Evolutionary conservation across 352 stramenopile genomes (phyloP).

Genomic region (Globisporangium nodosum): DNA sequence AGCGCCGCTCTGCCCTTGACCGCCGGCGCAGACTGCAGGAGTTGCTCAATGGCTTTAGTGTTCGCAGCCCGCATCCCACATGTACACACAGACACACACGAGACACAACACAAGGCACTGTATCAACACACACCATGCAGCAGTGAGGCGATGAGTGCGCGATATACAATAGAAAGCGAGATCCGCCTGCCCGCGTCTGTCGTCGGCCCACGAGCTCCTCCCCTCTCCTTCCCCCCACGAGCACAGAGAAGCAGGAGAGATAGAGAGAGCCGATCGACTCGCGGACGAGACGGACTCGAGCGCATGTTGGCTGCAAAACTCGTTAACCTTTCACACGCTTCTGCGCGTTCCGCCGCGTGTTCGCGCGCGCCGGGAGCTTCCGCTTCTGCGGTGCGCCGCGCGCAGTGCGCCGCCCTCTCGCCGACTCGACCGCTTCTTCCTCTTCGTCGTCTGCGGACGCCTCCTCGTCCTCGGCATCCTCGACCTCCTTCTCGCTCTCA

Average conservation of each 20-base stretch:
- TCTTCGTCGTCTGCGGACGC: constrained; percentile 10
- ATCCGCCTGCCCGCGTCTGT: not conserved
- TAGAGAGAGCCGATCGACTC: not conserved
- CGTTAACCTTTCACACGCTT: constrained; percentile 65
- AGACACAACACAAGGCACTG: constrained; percentile 7
- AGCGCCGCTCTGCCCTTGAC: constrained; percentile 10
- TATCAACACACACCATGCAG: constrained; percentile 10
- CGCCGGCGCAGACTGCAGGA: constrained; percentile 35
- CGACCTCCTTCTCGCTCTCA: constrained; percentile 25
- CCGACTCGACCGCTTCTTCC: constrained; percentile 18
- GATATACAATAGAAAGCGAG: constrained; percentile 5
- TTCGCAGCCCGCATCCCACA: not conserved
- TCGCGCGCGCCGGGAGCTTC: constrained; percentile 10
- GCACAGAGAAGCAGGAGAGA: not conserved
- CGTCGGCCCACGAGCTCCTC: not conserved
- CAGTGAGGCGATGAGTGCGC: not conserved
- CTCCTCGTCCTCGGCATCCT: constrained; percentile 22
- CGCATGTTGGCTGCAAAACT: constrained; percentile 6
- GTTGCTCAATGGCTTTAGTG: constrained; percentile 37
- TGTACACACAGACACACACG: constrained; percentile 7
- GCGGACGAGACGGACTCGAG: not conserved
- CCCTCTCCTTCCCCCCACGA: constrained; percentile 4
- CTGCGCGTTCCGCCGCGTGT: constrained; percentile 24
- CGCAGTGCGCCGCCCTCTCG: constrained; percentile 16
- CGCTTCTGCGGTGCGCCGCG: constrained; percentile 24